Base-by-base conservation (phyloP, 306 rosid species). In the Senna tora region DNA sequence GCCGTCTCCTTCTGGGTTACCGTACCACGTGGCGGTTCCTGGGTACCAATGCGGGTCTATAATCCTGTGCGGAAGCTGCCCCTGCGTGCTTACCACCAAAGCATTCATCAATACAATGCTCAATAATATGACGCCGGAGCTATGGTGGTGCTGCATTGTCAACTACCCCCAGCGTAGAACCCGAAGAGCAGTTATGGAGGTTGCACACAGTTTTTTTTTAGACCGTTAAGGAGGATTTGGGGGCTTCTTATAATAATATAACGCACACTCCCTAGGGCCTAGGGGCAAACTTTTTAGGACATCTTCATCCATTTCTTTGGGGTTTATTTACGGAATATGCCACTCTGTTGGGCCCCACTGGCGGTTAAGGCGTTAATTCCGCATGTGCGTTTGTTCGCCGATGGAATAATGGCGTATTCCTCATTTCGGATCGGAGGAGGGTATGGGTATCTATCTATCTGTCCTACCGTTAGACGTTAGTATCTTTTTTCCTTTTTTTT, bases 1-100 rank as follows among this genome's bases (percentile, higher is more conserved):
- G 22, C 98, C 98, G 73, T 94, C 97, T 13, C 98, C 98, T 77
- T 94, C 96, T 25, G 98, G 89, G 66, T 77, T 81, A 5, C 98
- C 98, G 52, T 94, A 94, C 98, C 98, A 94, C 32, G 98, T 94
- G 78, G 96, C 98, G 9, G 79, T 80, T 25, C 96, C 98, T 0
- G 94, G 82, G 39, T 80, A 69, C 98, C 98, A 94, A 83, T 86
- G 91, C 21, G n/a, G 62, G 96, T 85, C 88, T 5, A 67, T 25
- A 5, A 28, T 62, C 7, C 9, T 87, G 63, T 81, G 91, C 42
- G 75, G 81, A 54, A 57, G 72, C n/a, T 74, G 87, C 17, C 21
- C 80, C 50, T 36, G 77, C 52, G 82, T 82, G n/a, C 55, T 52
- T 12, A 68, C 64, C 10, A 72, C 30, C n/a, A 63, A 22, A 38